Evolutionary conservation across 805 yeast species (phyloP).

Genomic region (Wickerhamia fluorescens): DNA sequence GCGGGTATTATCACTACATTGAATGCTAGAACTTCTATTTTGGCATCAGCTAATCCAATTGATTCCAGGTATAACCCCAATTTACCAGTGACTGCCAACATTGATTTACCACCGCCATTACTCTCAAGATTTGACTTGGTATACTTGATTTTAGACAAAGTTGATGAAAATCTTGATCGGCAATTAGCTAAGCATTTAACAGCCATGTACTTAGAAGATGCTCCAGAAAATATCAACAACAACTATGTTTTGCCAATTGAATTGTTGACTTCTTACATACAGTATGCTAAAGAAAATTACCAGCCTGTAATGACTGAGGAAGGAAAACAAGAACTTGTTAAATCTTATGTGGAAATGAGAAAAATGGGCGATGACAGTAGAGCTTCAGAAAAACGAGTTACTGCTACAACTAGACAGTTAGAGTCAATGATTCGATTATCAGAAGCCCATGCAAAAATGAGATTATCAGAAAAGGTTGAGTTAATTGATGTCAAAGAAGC

Average conservation of each 20-base stretch:
- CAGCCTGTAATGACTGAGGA: constrained; percentile 74
- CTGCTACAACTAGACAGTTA: constrained; percentile 96
- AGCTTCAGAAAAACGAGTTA: constrained; percentile 79
- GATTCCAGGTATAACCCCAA: constrained; percentile 94
- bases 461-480: constrained; percentile 65
- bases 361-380: constrained; percentile 88
- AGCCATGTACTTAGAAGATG: constrained; percentile 83
- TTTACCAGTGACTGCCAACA: constrained; percentile 89
- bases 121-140: constrained; percentile 93
- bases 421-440: constrained; percentile 92
- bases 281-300: constrained; percentile 82
- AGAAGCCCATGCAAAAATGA: constrained; percentile 97
- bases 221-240: constrained; percentile 62
- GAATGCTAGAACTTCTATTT: constrained; percentile 91
- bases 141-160: constrained; percentile 84
- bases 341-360: constrained; percentile 88
- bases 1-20: constrained; percentile 97
- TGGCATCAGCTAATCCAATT: constrained; percentile 96
- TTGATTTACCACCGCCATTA: constrained; percentile 94
- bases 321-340: constrained; percentile 81
- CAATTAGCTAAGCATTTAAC: constrained; percentile 88
- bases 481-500: constrained; percentile 86
- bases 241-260: constrained; percentile 78
- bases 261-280: constrained; percentile 79
- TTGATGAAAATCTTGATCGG: constrained; percentile 79